Evolutionary conservation across 495 filamentous ascomycete genomes (phyloP).

Genomic region (Extremus antarcticus): DNA sequence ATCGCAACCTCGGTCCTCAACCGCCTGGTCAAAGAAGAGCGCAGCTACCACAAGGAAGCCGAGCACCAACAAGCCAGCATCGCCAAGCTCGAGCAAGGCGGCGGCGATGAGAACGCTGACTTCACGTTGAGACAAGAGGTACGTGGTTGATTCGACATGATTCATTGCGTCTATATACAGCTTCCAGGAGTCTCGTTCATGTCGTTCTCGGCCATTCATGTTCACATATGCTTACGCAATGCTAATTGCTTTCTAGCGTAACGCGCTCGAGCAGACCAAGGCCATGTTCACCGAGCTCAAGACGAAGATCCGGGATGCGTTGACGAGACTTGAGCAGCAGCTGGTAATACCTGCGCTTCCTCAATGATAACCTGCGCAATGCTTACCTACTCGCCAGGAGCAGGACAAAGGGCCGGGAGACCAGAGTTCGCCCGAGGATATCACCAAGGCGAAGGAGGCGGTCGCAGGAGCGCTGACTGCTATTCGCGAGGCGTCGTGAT

Average conservation of each 20-base stretch:
- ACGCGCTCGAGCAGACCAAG: constrained; percentile 70
- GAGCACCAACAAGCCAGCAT: constrained; percentile 59
- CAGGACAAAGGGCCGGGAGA: constrained; percentile 26
- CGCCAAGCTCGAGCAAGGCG: constrained; percentile 46
- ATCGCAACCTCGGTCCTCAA: constrained; percentile 63
- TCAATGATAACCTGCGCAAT: background rate
- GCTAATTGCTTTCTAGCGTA: too few species aligned
- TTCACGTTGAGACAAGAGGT: constrained; percentile 80
- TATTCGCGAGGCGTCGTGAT: constrained; percentile 23
- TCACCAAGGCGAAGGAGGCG: constrained; percentile 33
- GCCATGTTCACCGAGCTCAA: constrained; percentile 61
- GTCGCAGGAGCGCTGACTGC: constrained; percentile 25
- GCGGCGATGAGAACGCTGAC: constrained; percentile 39
- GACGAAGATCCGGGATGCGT: constrained; percentile 53
- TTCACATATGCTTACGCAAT: too few species aligned
- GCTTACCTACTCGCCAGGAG: constrained; percentile 21
- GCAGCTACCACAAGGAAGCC: constrained; percentile 77
- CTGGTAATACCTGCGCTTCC: constrained; percentile 38
- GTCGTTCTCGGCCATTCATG: background rate
- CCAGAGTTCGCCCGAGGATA: constrained; percentile 24
- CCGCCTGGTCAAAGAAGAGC: constrained; percentile 84
- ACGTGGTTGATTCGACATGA: background rate
- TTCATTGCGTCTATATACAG: background rate
- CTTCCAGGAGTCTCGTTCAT: background rate
- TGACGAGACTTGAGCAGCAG: constrained; percentile 55